Evolutionary conservation across 768 basidiomycete genomes (phyloP), one percentile per base, ranked within the genome.

Genomic region (Mycena venus): DNA sequence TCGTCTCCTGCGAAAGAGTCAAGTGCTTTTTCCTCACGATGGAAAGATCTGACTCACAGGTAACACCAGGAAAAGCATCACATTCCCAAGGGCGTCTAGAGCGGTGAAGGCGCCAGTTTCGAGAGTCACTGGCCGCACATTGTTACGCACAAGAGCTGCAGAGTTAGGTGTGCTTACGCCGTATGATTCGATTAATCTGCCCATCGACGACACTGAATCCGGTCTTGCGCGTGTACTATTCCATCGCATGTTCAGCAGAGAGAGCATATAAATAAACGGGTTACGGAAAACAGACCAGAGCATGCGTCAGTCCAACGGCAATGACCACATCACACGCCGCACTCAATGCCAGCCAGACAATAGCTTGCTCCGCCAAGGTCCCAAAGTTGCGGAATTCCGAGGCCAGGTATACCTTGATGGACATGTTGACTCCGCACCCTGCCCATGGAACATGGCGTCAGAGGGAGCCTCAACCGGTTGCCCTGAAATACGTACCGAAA

Each of bases 111-210:
- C 11, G 23, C 73, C 73, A n/a, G 68, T 68, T 47, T 70, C 56
- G 8, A 70, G n/a, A 11, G 56, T 65, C 63, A 75, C 73, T 74
- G 34, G 15, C 17, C 12, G n/a, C 19, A 19, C 42, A 19, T 3
- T 44, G 17, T 15, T 21, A 44, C 15, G 7, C 42, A 19, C 12
- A 44, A 7, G 10, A 38, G n/a, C n/a, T 38, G 36, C 17, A 17
- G 42, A 15, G 15, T 44, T 17, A 7, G 12, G 15, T 7, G 42
- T 4, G 65, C 68, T 23, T 38, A 75, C 73, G 44, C 21, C 68
- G 68, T 10, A 70, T 29, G 23, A 75, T 75, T 11, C 73, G 56
- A 27, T 68, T 68, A n/a, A 75, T 68, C 42, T 68, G 40, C 25
- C 65, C 58, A 25, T 75, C 69, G 51, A 68, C n/a, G 29, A 2